Percentiles rank a stretch among this genome's conserved stretches.
phyloP scores from a whole-genome alignment of 805 yeast species.

The Starmerella sp. region DNA sequence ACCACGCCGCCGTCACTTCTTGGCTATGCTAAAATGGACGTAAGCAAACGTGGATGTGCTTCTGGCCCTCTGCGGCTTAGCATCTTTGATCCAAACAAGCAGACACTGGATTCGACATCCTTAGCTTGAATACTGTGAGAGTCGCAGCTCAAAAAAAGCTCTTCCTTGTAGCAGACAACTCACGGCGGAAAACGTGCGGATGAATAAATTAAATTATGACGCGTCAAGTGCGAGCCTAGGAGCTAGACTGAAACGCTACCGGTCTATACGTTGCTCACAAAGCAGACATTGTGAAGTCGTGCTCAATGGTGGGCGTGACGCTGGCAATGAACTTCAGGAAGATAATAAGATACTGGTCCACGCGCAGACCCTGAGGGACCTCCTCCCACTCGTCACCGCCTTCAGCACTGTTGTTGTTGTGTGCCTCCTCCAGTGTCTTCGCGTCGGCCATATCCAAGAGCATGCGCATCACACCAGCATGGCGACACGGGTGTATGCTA shows the following conservation, averaged over 20 bases:
- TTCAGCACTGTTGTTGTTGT: constrained; percentile 22
- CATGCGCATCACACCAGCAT: constrained; percentile 87
- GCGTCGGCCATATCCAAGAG: constrained; percentile 60
- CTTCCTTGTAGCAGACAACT: too few relatives aligned
- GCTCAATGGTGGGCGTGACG: constrained; percentile 95
- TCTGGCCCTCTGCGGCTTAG: too few relatives aligned
- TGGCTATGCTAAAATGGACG: too few relatives aligned
- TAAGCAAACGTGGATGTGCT: too few relatives aligned
- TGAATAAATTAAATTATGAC: background rate
- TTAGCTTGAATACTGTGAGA: too few relatives aligned
- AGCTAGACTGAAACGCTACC: too few relatives aligned
- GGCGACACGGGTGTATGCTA: constrained; percentile 93
- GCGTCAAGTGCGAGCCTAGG: too few relatives aligned
- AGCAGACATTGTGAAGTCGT: constrained; percentile 97
- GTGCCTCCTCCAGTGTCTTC: constrained; percentile 14
- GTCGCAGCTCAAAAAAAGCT: too few relatives aligned
- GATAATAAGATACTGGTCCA: constrained; percentile 80
- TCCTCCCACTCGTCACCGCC: constrained; percentile 48
- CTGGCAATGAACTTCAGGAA: constrained; percentile 91
- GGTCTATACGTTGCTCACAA: constrained; percentile 22
- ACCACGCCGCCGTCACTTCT: too few relatives aligned
- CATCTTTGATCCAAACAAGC: too few relatives aligned
- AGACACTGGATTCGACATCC: too few relatives aligned
- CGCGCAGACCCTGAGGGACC: constrained; percentile 49
- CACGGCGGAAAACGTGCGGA: background rate